These are phyloP conservation scores for Ceriops tagal DNA, from an alignment of 345 rosid species.

Conservation along the genomic window DNA sequence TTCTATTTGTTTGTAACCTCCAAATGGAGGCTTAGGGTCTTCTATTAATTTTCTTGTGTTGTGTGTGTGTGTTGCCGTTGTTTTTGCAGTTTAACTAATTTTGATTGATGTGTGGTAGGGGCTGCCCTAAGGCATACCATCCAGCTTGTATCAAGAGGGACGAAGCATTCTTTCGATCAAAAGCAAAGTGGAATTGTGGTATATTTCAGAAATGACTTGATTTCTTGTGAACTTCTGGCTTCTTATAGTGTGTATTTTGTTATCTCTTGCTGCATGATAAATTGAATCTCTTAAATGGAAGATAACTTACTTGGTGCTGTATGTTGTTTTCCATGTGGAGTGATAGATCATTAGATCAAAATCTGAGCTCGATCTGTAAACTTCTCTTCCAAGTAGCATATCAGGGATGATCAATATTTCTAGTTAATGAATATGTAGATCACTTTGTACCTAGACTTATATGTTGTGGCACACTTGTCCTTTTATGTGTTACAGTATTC, in stretches of 20 bases:
- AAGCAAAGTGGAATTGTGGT: constrained; percentile 96
- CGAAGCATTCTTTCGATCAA: constrained; percentile 73
- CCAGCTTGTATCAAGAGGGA: constrained; percentile 92
- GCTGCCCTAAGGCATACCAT: constrained; percentile 99
- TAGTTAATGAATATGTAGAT: not conserved
- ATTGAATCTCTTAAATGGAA: not conserved
- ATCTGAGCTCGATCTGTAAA: not conserved
- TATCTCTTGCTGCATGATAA: not conserved
- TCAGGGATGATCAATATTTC: not conserved
- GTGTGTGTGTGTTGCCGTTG: not conserved
- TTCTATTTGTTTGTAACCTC: not conserved
- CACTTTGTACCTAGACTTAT: not conserved
- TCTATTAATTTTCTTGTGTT: not conserved
- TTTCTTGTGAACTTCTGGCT: constrained; percentile 8
- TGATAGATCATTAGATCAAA: not conserved
- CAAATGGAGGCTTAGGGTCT: constrained; percentile 1
- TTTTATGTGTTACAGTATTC: not conserved
- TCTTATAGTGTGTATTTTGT: constrained; percentile 7
- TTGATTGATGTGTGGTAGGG: constrained; percentile 39
- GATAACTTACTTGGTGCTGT: not conserved
- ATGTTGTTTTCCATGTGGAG: not conserved
- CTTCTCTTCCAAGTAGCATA: not conserved
- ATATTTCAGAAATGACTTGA: constrained; percentile 25
- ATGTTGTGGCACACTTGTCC: not conserved
- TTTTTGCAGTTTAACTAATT: not conserved